These are phyloP conservation scores for Sedum album DNA, from an alignment of 164 flowering plant species.

Conservation along the genomic window DNA sequence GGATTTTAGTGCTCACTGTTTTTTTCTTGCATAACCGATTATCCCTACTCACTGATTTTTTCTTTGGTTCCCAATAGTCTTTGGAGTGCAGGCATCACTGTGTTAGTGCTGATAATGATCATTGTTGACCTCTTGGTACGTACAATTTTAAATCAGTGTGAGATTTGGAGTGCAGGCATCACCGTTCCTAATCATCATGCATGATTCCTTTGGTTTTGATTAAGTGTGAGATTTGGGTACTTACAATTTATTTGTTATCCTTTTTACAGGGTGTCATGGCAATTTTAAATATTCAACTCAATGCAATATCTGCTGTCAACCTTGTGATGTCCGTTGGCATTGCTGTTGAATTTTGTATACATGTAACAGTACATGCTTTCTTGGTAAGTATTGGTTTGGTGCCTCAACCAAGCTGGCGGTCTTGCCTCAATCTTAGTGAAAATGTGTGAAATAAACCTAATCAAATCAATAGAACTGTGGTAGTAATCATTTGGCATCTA, in stretches of 20 bases:
- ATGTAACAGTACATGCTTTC: conserved; percentile 89
- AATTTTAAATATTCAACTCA: no score
- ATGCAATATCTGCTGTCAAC: no score
- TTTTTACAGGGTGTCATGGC: no score
- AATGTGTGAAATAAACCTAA: background rate
- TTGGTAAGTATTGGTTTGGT: conserved; percentile 41
- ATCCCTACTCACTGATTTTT: conserved; percentile 6
- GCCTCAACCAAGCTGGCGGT: background rate
- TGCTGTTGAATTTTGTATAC: conserved; percentile 97
- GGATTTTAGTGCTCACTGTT: no score
- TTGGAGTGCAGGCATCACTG: conserved; percentile 88
- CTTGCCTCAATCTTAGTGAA: background rate
- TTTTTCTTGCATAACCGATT: background rate
- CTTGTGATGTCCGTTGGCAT: no score
- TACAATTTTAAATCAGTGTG: no score
- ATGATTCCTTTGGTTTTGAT: background rate
- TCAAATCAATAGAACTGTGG: background rate
- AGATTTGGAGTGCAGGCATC: no score
- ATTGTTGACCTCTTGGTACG: conserved; percentile 82
- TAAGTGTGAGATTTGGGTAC: background rate
- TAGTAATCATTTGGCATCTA: no score
- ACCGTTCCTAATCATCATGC: background rate
- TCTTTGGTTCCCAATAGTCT: conserved; percentile 31
- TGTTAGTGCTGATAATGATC: conserved; percentile 80
- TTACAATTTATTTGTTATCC: background rate